Conservation (phyloP, 2,329 filamentous ascomycete species). For the Diaporthe humulicola region DNA sequence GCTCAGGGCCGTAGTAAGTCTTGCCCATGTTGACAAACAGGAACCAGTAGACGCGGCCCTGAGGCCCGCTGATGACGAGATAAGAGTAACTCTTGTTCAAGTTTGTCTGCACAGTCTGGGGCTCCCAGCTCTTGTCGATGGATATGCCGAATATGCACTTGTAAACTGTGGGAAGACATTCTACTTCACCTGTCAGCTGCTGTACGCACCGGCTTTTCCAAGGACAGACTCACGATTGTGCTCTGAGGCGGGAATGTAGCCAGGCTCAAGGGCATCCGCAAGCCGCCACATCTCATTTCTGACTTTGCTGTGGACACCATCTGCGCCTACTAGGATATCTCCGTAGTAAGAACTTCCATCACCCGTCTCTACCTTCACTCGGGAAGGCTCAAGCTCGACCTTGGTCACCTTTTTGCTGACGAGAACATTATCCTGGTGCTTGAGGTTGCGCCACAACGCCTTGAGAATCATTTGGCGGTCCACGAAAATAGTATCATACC, state of each 20-base stretch:
- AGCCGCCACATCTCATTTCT: slow-evolving; percentile 48
- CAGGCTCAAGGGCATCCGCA: neutral
- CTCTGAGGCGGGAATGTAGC: slow-evolving; percentile 6
- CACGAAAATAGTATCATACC: slow-evolving; percentile 51
- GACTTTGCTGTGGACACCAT: slow-evolving; percentile 56
- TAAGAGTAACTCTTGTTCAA: slow-evolving; percentile 28
- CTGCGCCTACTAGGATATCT: slow-evolving; percentile 54
- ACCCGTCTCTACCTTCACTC: slow-evolving; percentile 48
- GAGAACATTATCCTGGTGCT: slow-evolving; percentile 50
- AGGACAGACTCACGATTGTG: neutral
- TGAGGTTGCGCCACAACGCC: slow-evolving; percentile 50
- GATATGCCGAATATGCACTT: slow-evolving; percentile 43
- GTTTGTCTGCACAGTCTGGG: neutral
- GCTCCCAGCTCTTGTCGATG: slow-evolving; percentile 17
- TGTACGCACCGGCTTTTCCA: too few relatives aligned
- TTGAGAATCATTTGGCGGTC: slow-evolving; percentile 53
- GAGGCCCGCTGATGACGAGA: slow-evolving; percentile 39
- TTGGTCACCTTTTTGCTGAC: slow-evolving; percentile 47
- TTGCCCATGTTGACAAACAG: slow-evolving; percentile 38
- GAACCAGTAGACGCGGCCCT: slow-evolving; percentile 42
- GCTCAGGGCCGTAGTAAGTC: slow-evolving; percentile 34
- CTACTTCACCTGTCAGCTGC: neutral
- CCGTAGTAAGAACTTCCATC: slow-evolving; percentile 50
- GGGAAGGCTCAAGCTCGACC: slow-evolving; percentile 42
- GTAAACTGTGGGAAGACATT: slow-evolving; percentile 20